Evolutionary conservation across 495 filamentous ascomycete genomes (phyloP), one percentile per base, ranked within the genome.

Genomic region (Penicillium paxilli): DNA sequence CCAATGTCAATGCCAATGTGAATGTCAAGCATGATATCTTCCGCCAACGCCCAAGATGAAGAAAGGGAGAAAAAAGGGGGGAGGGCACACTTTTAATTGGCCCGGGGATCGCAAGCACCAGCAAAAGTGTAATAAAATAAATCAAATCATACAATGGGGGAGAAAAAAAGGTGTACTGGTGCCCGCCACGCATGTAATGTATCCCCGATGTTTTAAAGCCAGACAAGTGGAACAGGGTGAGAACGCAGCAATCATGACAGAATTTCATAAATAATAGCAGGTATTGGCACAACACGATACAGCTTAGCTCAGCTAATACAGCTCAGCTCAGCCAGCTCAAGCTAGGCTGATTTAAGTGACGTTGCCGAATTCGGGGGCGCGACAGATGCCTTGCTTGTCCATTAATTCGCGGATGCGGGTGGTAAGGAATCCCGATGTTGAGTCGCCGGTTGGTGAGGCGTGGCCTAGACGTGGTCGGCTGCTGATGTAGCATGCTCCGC

Each of bases 381-480:
- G 47, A 46, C 75, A 78, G 14, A 55, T 19, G 16, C 73, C 72
- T 21, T 60, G 70, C 11, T 59, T 48, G 28, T 66, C 55, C 44
- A 72, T 60, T 65, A 71, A 65, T 9, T 52, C 44, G 16, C 69
- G 66, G 35, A 78, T 69, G 16, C 66, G 64, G 7, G 45, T 56
- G 11, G 66, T 57, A 8, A 70, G 28, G 72, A 73, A 78, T 0
- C 73, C 75, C 4, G 73, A 75, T n/a, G 55, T 50, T 4, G 64
- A 54, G 3, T 61, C 59, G 12, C 47, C 28, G 17, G 16, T 6
- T 12, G 61, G 40, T 19, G 55, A 55, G n/a, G 60, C 14, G 10
- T 54, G 25, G 5, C 75, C 75, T 5, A 78, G 59, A 28, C 66
- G 66, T 0, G 75, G 73, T 0, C 55, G 71, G 1, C 48, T 44